Percentiles rank a stretch among this genome's conserved stretches.
These are phyloP conservation scores for Gossypium bickii DNA, from an alignment of 345 rosid genomes.

Conservation along the genomic window DNA sequence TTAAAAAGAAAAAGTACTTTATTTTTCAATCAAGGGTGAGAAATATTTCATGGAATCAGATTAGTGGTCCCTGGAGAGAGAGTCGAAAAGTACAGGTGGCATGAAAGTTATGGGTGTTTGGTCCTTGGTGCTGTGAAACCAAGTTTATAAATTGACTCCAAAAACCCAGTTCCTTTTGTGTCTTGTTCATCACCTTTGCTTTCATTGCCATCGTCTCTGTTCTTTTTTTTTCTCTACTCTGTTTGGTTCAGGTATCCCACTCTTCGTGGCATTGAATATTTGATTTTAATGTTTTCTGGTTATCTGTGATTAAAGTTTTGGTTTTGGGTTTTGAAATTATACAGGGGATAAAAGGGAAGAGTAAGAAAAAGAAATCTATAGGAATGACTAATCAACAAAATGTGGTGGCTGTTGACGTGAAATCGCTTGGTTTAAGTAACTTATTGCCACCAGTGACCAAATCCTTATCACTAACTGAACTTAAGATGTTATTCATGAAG, in stretches of 20 bases:
- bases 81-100: constrained; percentile 35
- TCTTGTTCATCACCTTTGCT: constrained; percentile 19
- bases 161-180: constrained; percentile 21
- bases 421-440: constrained; percentile 35
- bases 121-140: constrained; percentile 26
- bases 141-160: constrained; percentile 36
- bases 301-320: constrained; percentile 1
- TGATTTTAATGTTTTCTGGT: not conserved
- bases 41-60: constrained; percentile 8
- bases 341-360: constrained; percentile 5
- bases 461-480: constrained; percentile 27
- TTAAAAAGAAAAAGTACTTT: not conserved
- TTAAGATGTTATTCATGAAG: constrained; percentile 33
- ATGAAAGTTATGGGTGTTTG: constrained; percentile 31
- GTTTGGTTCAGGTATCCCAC: not conserved
- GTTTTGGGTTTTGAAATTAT: not conserved
- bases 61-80: constrained; percentile 7
- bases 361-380: not conserved
- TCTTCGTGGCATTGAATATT: not conserved
- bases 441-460: constrained; percentile 31
- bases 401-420: constrained; percentile 50
- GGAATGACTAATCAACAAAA: constrained; percentile 74
- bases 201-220: constrained; percentile 15
- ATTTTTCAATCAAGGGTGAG: not conserved
- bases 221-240: constrained; percentile 22